A percentile compares a stretch with the other conserved stretches of the same genome.
These are phyloP conservation scores for Mucor circinelloides DNA, from an alignment of 371 early-diverging fungal genomes.

Conservation along the genomic window DNA sequence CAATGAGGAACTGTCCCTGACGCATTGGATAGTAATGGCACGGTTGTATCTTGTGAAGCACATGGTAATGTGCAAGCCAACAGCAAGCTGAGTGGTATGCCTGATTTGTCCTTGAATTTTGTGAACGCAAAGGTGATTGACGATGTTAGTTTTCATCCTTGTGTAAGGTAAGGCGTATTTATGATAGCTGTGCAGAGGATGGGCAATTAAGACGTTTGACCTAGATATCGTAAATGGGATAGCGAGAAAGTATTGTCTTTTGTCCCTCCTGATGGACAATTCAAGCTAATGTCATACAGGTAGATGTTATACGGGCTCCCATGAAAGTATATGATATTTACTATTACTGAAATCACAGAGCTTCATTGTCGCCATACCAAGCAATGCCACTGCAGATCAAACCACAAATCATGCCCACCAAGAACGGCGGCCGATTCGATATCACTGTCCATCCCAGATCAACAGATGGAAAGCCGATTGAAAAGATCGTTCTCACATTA, in stretches of 20 bases:
- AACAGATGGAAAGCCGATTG: constrained; percentile 71
- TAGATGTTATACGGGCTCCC: constrained; percentile 14
- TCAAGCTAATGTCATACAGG: constrained; percentile 86
- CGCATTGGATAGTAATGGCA: constrained; percentile 57
- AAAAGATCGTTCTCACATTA: constrained; percentile 62
- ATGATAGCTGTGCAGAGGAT: background rate
- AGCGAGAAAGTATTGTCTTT: constrained; percentile 82
- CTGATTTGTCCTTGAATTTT: constrained; percentile 79
- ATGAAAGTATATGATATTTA: background rate
- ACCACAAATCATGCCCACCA: constrained; percentile 56
- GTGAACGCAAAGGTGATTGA: constrained; percentile 75
- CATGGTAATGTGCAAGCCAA: constrained; percentile 80
- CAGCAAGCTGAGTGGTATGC: constrained; percentile 86
- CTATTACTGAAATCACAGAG: constrained; percentile 26
- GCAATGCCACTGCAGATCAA: constrained; percentile 68
- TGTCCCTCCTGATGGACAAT: constrained; percentile 93
- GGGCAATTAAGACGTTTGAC: background rate
- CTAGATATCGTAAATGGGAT: constrained; percentile 74
- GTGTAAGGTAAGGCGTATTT: constrained; percentile 62
- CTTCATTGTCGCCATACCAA: constrained; percentile 63
- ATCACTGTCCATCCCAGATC: constrained; percentile 67
- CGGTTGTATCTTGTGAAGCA: constrained; percentile 76
- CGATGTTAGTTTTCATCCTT: constrained; percentile 89
- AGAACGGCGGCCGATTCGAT: constrained; percentile 68
- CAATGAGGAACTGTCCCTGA: background rate